Evolutionary conservation across 2,329 filamentous ascomycete genomes (phyloP).

Genomic region (Fonsecaea erecta): DNA sequence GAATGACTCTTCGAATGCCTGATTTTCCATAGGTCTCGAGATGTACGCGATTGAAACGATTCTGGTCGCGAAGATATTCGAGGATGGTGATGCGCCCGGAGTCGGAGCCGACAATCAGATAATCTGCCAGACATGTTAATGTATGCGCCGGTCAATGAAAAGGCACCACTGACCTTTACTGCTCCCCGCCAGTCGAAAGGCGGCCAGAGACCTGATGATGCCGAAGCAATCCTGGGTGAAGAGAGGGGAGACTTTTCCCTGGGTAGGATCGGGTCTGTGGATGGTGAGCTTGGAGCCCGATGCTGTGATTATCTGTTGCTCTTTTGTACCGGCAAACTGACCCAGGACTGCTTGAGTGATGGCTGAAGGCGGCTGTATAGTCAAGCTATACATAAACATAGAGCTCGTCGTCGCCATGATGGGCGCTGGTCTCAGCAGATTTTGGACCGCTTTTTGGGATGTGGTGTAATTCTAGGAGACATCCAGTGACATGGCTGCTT

Average conservation of each 20-base stretch:
- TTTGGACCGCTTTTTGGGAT: background rate
- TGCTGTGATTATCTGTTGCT: slow-evolving; percentile 95
- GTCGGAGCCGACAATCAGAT: slow-evolving; percentile 92
- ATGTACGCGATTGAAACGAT: slow-evolving; percentile 85
- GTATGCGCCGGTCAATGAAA: background rate
- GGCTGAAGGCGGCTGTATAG: slow-evolving; percentile 87
- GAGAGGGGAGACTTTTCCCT: slow-evolving; percentile 83
- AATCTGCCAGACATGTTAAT: slow-evolving; percentile 66
- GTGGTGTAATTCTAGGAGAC: background rate
- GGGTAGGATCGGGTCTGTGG: slow-evolving; percentile 80
- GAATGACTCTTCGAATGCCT: slow-evolving; percentile 87
- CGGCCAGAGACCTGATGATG: slow-evolving; percentile 85
- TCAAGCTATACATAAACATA: slow-evolving; percentile 98
- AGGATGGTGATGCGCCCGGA: slow-evolving; percentile 93
- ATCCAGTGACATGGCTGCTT: background rate
- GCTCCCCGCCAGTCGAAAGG: slow-evolving; percentile 90
- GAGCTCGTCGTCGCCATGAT: slow-evolving; percentile 95
- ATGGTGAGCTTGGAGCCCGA: slow-evolving; percentile 89
- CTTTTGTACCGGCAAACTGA: slow-evolving; percentile 93
- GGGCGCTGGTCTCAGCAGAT: slow-evolving; percentile 34
- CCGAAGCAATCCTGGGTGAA: slow-evolving; percentile 94
- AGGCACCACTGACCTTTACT: slow-evolving; percentile 73
- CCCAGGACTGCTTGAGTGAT: slow-evolving; percentile 90
- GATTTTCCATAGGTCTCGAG: slow-evolving; percentile 99
- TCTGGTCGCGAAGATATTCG: slow-evolving; percentile 85